A percentile compares a stretch with the other conserved stretches of the same genome.
Conservation (phyloP, 2,329 filamentous ascomycete species). For the Scopulariopsis brevicaulis region DNA sequence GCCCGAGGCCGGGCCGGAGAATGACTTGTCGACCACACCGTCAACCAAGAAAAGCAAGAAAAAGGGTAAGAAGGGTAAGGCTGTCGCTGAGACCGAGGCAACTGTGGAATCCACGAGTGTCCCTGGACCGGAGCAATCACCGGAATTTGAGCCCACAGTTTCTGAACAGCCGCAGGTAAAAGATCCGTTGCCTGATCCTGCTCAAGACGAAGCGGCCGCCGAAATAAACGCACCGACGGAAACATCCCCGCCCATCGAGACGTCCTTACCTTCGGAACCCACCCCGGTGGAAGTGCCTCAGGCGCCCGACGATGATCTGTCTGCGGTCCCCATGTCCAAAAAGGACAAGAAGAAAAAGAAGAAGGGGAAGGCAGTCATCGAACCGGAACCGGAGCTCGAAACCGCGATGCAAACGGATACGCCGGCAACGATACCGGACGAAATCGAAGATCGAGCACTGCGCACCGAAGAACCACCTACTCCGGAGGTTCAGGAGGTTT, state of each 20-base stretch:
- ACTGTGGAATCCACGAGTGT: not conserved
- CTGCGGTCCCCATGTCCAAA: not conserved
- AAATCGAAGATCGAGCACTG: not conserved
- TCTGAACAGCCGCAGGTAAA: conserved; percentile 1
- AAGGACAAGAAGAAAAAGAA: conserved; percentile 8
- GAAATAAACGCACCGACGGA: not conserved
- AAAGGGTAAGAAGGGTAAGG: not conserved
- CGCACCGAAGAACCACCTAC: not conserved
- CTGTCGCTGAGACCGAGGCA: not conserved
- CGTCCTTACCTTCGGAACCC: not conserved
- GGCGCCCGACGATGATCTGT: not conserved
- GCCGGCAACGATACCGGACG: not conserved
- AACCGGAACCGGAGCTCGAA: not conserved
- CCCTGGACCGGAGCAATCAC: not conserved
- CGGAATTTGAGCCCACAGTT: not conserved
- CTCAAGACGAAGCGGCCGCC: not conserved
- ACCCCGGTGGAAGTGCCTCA: not conserved
- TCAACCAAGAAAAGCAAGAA: not conserved
- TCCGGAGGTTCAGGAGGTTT: not conserved
- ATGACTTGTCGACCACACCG: not conserved
- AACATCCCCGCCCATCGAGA: not conserved
- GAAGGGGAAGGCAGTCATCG: conserved; percentile 6
- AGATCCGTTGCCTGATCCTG: not conserved
- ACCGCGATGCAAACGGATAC: not conserved
- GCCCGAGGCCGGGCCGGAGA: not conserved